Base-by-base conservation (phyloP, 1,139 yeast genomes). In the Nakaseomyces kungkrabaensis region DNA sequence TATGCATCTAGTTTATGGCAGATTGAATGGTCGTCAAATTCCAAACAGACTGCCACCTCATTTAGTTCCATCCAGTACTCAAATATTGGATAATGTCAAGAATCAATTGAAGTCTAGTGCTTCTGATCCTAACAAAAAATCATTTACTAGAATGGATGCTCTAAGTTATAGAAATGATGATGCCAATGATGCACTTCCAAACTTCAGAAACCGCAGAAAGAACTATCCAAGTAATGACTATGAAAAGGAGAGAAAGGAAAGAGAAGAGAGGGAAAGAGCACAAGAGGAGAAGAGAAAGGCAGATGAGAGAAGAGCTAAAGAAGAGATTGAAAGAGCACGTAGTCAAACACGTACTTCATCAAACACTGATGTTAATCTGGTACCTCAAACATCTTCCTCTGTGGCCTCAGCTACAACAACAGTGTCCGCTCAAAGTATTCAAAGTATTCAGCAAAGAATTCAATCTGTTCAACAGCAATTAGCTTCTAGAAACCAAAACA, bases 61-160 rank as follows among this genome's bases (percentile, higher is more conserved):
- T 55, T 72, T 85, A 56, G 73, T 83, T 41, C 92, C 92, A 7
- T 85, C 95, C 3, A 86, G 96, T n/a, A 79, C 86, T 37, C 81
- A 80, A 61, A 79, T 74, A 47, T 59, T 76, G 52, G 74, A 75
- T 55, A 77, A 74, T 55, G 75, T 82, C 55, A 83, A 82, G 61
- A 71, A 56, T 81, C 83, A 57, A 77, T 81, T 62, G 82, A 84
- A 57, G 66, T 73, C 36, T 68, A 49, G 45, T 41, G 41, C 51
- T 7, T 29, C 43, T 13, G 37, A 40, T 27, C 53, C 46, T 11
- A 53, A 48, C 11, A 56, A 50, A 40, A 51, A 53, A 40, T 47
- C 55, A 9, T 47, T 52, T 7, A 53, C 60, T 1, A 58, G 52
- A 41, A 56, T 50, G 25, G 65, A 65, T 54, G 68, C 66, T 10